Percentiles rank a stretch among this genome's conserved stretches.
These are phyloP conservation scores for Tolypocladium sp. DNA, from an alignment of 2,329 filamentous ascomycete species.

Conservation along the genomic window DNA sequence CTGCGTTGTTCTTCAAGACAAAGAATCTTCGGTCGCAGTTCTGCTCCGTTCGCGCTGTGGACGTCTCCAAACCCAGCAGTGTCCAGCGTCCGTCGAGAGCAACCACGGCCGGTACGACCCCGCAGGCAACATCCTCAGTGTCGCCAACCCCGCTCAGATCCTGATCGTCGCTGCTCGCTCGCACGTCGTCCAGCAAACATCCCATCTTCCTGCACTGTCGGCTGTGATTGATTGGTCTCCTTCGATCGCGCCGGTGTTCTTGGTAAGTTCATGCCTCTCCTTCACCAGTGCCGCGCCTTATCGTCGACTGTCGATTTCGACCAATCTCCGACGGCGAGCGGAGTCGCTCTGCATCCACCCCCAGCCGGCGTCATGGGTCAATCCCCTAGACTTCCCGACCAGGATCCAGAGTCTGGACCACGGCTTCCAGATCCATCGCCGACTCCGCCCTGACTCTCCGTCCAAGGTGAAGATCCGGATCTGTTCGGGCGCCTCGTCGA, in stretches of 20 bases:
- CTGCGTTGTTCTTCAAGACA: not conserved
- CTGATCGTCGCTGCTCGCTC: not conserved
- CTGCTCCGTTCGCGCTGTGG: not conserved
- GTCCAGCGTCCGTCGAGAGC: not conserved
- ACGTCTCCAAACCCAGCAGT: not conserved
- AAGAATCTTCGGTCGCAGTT: not conserved
- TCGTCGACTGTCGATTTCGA: not conserved
- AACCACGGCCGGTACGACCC: conserved; percentile 1
- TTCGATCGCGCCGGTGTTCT: not conserved
- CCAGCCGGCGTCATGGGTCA: not conserved
- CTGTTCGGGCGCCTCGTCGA: not conserved
- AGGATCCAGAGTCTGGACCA: not conserved
- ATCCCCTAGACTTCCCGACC: not conserved
- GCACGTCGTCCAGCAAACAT: not conserved
- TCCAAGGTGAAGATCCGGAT: not conserved
- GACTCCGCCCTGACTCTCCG: not conserved
- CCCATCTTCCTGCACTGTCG: not conserved
- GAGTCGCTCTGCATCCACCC: conserved; percentile 7
- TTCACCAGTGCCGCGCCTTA: not conserved
- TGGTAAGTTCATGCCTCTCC: conserved; percentile 2
- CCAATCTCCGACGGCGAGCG: conserved; percentile 8
- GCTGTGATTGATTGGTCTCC: not conserved
- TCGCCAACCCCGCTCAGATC: conserved; percentile 1
- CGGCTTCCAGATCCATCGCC: not conserved
- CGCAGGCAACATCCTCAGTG: conserved; percentile 1